Base-by-base conservation (phyloP, 192 early-diverging fungal genomes). In the Entomortierella beljakovae region DNA sequence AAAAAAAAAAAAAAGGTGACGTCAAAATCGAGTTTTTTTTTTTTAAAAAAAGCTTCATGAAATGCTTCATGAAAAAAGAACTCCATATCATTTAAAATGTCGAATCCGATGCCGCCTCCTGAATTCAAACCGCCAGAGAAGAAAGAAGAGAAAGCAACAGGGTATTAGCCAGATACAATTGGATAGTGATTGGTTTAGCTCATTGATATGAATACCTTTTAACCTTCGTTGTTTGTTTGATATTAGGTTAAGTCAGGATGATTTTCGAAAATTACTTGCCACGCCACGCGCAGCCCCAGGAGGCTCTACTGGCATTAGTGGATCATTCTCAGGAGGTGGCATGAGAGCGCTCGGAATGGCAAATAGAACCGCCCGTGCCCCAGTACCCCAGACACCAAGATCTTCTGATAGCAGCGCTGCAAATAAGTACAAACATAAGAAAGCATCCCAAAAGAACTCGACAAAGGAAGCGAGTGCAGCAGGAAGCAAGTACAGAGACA, bases 401-500 rank as follows among this genome's bases (percentile, higher is more conserved):
- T 68, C 67, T n/a, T 26, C 67, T 31, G 80, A 57, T 8, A 48
- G 37, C 23, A 31, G 62, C 22, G 66, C 59, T 28, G 61, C 23
- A 2, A 34, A 62, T 7, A 70, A 74, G 66, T 49, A 57, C 10
- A 82, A 81, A 29, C 65, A 76, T 56, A 71, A 68, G 15, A 68
- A 64, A 31, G 37, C 20, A 22, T 48, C 60, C 5, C 55, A 79
- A 49, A 82, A 79, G 53, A 77, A 62, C 16, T 51, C 62, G 3
- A 42, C 65, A 34, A 69, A 80, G 38, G 80, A 75, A n/a, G 65
- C 57, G 6, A 40, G 62, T 16, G 63, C 69, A 16, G 55, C 57
- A 3, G 63, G 64, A 29, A 68, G 69, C 23, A 68, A 83, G n/a
- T 98, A 97, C 71, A 93, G 96, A 40, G 96, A 98, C 71, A 84